Evolutionary conservation across 169 alveolate genomes (phyloP), one percentile per base, ranked within the genome.

Genomic region (Eimeria maxima): DNA sequence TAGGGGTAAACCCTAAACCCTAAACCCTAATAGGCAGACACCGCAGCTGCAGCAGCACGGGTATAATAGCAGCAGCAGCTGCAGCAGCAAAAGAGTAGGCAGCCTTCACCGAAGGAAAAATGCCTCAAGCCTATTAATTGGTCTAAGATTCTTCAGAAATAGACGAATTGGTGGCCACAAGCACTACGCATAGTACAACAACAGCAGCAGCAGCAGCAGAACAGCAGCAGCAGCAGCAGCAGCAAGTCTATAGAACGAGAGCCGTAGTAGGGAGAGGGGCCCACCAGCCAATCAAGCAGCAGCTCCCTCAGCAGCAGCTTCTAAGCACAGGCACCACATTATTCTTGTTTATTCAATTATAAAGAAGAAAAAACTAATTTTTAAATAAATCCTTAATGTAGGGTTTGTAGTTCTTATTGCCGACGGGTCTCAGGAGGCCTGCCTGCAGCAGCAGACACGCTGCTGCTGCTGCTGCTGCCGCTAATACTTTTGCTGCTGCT

Each of bases 11-110:
- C 53, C 81, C 47, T 27, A 71, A 38, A 5, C 47, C 53, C 45
- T 24, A 57, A 57, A 57, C 76, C 76, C 76, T 67, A 67, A 67
- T 67, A 67, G 76, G 76, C 76, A 67, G 76, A 67, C 76, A 67
- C 76, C 42, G 76, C 76, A 67, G 76, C 76, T 27, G 76, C 76
- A 67, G 76, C 76, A 67, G 76, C 76, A 67, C 45, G 24, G 76
- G 76, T 67, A 67, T 33, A 63, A 33, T 45, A 67, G 76, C 45
- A 67, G 45, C 76, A 27, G 76, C 76, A 67, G 45, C 76, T 27
- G 76, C 45, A 67, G 76, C 76, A 67, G 45, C 76, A 67, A 67
- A 27, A 67, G 45, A 2, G 16, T 45, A 67, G 29, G 45, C 45
- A 67, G 76, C 42, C 76, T 67, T 67, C 76, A 67, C 42, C 13